These are phyloP conservation scores for Eleusine coracana DNA, from an alignment of 176 grass and related monocot genomes.

Conservation along the genomic window DNA sequence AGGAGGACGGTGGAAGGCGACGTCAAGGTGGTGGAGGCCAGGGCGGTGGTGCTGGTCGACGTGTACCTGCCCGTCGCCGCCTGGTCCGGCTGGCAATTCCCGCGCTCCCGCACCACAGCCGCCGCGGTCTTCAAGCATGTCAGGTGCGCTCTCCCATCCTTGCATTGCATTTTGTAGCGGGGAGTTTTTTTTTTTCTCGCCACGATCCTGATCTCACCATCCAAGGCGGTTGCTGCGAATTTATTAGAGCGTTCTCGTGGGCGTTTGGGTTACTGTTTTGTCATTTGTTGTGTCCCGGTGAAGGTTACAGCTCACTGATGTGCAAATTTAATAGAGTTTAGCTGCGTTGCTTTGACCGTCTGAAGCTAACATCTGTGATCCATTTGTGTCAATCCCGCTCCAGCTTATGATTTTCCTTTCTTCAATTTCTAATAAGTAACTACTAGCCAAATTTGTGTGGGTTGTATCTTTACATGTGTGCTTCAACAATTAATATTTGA, in stretches of 20 bases:
- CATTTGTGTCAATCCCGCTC: not conserved
- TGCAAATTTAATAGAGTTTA: not conserved
- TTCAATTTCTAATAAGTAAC: not conserved
- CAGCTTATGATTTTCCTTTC: not conserved
- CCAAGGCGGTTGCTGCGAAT: not conserved
- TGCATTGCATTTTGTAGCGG: not conserved
- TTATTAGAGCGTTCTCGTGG: not conserved
- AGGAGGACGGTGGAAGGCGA: conserved; percentile 26
- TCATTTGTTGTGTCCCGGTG: not conserved
- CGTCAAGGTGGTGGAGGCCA: conserved; percentile 30
- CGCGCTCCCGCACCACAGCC: conserved; percentile 44
- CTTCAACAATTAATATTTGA: not conserved
- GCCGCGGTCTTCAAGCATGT: conserved; percentile 81
- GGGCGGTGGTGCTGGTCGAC: conserved; percentile 70
- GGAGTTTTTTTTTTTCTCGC: not conserved
- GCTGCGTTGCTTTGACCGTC: not conserved
- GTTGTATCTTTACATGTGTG: not conserved
- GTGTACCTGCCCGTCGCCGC: conserved; percentile 66
- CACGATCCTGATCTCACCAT: not conserved
- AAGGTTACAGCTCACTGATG: not conserved
- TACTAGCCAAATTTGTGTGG: not conserved
- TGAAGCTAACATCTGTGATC: not conserved
- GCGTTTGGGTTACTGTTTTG: not conserved
- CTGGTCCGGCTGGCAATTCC: conserved; percentile 89
- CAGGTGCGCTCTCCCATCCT: conserved; percentile 36